A percentile compares a stretch with the other conserved stretches of the same genome.
Evolutionary conservation across 805 yeast species (phyloP).

Genomic region (Wickerhamomyces xylosicus): DNA sequence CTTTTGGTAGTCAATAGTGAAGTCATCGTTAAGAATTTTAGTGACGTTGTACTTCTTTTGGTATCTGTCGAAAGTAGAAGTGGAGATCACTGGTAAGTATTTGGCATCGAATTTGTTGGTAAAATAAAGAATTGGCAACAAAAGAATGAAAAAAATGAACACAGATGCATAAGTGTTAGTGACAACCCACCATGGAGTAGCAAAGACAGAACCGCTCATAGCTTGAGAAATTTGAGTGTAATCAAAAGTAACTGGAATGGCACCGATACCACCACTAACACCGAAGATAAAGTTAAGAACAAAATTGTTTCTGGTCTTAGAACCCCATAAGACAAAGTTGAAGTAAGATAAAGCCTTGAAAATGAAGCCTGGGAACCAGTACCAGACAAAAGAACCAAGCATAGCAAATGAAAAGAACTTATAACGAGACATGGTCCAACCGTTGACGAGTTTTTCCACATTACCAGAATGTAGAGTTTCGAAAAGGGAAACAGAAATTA

Average conservation of each 20-base stretch:
- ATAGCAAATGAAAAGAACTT: slow-evolving; percentile 36
- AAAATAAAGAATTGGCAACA: slow-evolving; percentile 39
- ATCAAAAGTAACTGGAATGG: slow-evolving; percentile 45
- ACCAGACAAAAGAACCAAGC: slow-evolving; percentile 38
- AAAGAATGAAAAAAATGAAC: slow-evolving; percentile 39
- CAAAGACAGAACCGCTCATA: slow-evolving; percentile 46
- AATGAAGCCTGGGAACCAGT: slow-evolving; percentile 59
- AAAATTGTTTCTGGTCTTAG: slow-evolving; percentile 34
- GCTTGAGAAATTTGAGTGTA: slow-evolving; percentile 40
- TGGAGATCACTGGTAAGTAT: slow-evolving; percentile 47
- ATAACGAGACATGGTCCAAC: slow-evolving; percentile 48
- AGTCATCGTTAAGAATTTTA: slow-evolving; percentile 32
- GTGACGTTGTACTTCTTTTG: slow-evolving; percentile 36
- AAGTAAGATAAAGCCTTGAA: slow-evolving; percentile 53
- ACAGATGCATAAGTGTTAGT: slow-evolving; percentile 32
- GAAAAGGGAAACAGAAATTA: slow-evolving; percentile 49
- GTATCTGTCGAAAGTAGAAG: slow-evolving; percentile 38
- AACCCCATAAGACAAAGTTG: slow-evolving; percentile 29
- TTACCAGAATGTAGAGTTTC: slow-evolving; percentile 34
- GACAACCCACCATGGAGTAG: slow-evolving; percentile 36
- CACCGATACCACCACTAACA: slow-evolving; percentile 41
- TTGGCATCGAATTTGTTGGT: slow-evolving; percentile 48
- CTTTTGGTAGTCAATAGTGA: slow-evolving; percentile 30
- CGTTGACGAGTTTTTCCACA: slow-evolving; percentile 29
- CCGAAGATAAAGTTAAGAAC: slow-evolving; percentile 57